Evolutionary conservation across 1,139 yeast genomes (phyloP).

Genomic region (Saccharomyces hybrid): DNA sequence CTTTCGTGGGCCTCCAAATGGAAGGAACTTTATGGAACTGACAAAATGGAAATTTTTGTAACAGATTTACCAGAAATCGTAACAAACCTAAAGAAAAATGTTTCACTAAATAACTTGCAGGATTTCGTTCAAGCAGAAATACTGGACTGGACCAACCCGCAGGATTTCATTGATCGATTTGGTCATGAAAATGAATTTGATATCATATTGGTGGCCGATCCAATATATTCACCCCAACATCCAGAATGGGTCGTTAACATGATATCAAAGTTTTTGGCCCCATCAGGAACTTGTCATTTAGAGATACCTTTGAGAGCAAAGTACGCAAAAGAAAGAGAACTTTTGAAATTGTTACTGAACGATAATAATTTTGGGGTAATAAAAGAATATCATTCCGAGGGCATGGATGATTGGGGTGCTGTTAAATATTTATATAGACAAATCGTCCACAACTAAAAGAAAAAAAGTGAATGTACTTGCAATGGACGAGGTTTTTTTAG

Average conservation of each 20-base stretch:
- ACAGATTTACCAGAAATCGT: conserved; percentile 80
- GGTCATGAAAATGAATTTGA: conserved; percentile 36
- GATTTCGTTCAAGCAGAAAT: conserved; percentile 38
- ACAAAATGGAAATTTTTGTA: conserved; percentile 46
- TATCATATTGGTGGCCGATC: conserved; percentile 73
- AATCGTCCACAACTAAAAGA: conserved; percentile 9
- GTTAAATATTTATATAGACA: conserved; percentile 53
- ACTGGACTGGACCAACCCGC: conserved; percentile 72
- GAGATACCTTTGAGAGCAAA: conserved; percentile 69
- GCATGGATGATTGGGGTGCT: conserved; percentile 82
- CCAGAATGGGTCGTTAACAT: conserved; percentile 65
- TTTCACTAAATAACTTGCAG: conserved; percentile 41
- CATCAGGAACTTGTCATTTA: conserved; percentile 45
- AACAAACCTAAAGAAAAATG: conserved; percentile 55
- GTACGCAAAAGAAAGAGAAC: conserved; percentile 56
- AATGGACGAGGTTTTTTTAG: too few species aligned
- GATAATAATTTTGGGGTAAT: conserved; percentile 30
- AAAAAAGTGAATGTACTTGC: not conserved
- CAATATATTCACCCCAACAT: conserved; percentile 76
- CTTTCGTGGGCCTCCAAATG: conserved; percentile 44
- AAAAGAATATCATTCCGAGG: conserved; percentile 42
- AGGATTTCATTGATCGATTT: conserved; percentile 31
- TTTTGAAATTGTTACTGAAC: conserved; percentile 49
- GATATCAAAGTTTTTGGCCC: conserved; percentile 38
- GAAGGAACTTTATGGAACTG: conserved; percentile 17